phyloP scores from a whole-genome alignment of 1,284 basidiomycete species.

The Moesziomyces sp. region DNA sequence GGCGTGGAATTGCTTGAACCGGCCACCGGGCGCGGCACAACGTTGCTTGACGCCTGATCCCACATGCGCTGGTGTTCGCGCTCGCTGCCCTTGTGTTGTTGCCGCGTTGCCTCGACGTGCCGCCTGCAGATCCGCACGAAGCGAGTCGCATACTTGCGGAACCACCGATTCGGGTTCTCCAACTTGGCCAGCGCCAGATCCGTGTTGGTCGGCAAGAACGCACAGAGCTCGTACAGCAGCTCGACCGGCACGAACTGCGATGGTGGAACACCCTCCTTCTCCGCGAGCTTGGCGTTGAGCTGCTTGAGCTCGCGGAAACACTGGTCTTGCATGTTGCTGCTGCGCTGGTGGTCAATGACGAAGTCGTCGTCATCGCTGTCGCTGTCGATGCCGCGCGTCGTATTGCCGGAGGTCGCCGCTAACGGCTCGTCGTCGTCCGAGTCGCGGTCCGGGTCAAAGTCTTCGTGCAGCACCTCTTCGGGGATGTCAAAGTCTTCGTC shows the following conservation, averaged over 20 bases:
- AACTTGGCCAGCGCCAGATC: not conserved
- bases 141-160: conserved; percentile 17
- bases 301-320: conserved; percentile 35
- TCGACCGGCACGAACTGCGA: conserved; percentile 26
- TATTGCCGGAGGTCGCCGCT: not conserved
- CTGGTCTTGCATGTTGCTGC: conserved; percentile 6
- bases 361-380: conserved; percentile 17
- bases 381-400: not conserved
- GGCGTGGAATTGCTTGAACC: not conserved
- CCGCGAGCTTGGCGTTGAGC: conserved; percentile 23
- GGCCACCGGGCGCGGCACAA: not conserved
- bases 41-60: not conserved
- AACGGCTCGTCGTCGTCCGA: conserved; percentile 27
- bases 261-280: conserved; percentile 6
- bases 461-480: conserved; percentile 26
- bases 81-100: not conserved
- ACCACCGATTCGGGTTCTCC: conserved; percentile 2
- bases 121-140: conserved; percentile 36
- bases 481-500: conserved; percentile 14
- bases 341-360: conserved; percentile 26
- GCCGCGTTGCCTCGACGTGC: conserved; percentile 1
- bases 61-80: not conserved
- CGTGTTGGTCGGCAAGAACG: conserved; percentile 16
- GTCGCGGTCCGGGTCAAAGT: conserved; percentile 17
- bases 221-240: conserved; percentile 26